phyloP scores from a whole-genome alignment of 176 grass and related monocot genomes.

The Ensete glaucum region DNA sequence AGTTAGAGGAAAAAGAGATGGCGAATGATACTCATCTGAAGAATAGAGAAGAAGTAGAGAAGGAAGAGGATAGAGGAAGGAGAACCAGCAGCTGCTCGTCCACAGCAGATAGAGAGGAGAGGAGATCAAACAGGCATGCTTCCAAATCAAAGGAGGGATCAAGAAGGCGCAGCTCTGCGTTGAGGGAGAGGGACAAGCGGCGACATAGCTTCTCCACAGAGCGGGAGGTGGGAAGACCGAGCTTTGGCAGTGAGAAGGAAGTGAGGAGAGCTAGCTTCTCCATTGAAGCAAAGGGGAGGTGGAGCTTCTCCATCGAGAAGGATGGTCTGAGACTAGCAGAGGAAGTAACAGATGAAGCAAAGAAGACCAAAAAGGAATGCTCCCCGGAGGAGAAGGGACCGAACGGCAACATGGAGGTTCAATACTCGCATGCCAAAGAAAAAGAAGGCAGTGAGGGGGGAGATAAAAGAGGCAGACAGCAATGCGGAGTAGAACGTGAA shows the following conservation, averaged over 20 bases:
- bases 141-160: slow-evolving; percentile 14
- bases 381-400: not conserved
- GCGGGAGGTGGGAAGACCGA: slow-evolving; percentile 43
- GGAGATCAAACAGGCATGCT: slow-evolving; percentile 29
- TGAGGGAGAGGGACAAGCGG: slow-evolving; percentile 42
- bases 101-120: slow-evolving; percentile 42
- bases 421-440: not conserved
- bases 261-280: slow-evolving; percentile 79
- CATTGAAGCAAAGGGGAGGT: slow-evolving; percentile 42
- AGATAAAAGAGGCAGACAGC: not conserved
- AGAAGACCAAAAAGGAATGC: slow-evolving; percentile 23
- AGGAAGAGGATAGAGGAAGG: slow-evolving; percentile 28
- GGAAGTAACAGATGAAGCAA: slow-evolving; percentile 28
- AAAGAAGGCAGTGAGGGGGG: not conserved
- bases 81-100: slow-evolving; percentile 39
- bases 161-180: slow-evolving; percentile 29
- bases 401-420: slow-evolving; percentile 2
- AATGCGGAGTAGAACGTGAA: slow-evolving; percentile 13
- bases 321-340: slow-evolving; percentile 52
- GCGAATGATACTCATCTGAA: not conserved
- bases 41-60: slow-evolving; percentile 5
- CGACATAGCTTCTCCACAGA: slow-evolving; percentile 83
- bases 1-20: not conserved
- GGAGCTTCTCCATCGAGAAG: slow-evolving; percentile 86
- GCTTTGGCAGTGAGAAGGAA: slow-evolving; percentile 62